Evolutionary conservation across 805 yeast genomes (phyloP).

Genomic region (Yamadazyma paraphyllophila): DNA sequence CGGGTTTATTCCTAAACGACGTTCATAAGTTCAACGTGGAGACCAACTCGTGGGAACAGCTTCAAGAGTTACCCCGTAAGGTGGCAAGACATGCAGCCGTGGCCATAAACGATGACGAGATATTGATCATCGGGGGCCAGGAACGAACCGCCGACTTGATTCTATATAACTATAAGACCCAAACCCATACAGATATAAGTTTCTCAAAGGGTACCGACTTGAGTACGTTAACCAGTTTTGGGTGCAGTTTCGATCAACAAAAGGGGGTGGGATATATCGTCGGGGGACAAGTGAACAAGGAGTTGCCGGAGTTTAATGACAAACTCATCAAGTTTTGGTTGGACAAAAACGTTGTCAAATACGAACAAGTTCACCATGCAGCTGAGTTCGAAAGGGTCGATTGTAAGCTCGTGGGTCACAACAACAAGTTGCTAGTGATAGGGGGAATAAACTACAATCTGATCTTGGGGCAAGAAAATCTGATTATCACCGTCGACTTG

Average conservation of each 20-base stretch:
- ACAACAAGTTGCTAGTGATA: conserved; percentile 39
- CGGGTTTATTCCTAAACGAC: conserved; percentile 43
- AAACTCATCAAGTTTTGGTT: conserved; percentile 35
- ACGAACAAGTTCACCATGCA: conserved; percentile 20
- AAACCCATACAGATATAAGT: background rate
- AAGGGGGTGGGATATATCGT: conserved; percentile 36
- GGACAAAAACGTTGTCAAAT: conserved; percentile 14
- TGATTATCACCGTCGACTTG: conserved; percentile 4
- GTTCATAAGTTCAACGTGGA: conserved; percentile 21
- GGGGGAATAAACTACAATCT: conserved; percentile 15
- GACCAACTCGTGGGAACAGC: conserved; percentile 37
- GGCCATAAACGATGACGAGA: conserved; percentile 18
- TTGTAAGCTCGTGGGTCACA: conserved; percentile 19
- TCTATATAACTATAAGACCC: conserved; percentile 17
- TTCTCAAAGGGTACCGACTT: conserved; percentile 18
- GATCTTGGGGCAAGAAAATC: conserved; percentile 10
- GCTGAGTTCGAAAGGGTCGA: conserved; percentile 34
- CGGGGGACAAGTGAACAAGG: conserved; percentile 44
- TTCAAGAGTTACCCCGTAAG: conserved; percentile 38
- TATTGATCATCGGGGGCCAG: conserved; percentile 55
- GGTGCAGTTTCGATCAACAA: conserved; percentile 28
- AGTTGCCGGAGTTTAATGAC: conserved; percentile 29
- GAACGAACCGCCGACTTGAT: conserved; percentile 13
- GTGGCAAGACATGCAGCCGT: conserved; percentile 54
- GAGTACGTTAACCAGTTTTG: conserved; percentile 32